These are phyloP conservation scores for Abeoforma whisleri DNA, from an alignment of 78 protist species.

Conservation along the genomic window DNA sequence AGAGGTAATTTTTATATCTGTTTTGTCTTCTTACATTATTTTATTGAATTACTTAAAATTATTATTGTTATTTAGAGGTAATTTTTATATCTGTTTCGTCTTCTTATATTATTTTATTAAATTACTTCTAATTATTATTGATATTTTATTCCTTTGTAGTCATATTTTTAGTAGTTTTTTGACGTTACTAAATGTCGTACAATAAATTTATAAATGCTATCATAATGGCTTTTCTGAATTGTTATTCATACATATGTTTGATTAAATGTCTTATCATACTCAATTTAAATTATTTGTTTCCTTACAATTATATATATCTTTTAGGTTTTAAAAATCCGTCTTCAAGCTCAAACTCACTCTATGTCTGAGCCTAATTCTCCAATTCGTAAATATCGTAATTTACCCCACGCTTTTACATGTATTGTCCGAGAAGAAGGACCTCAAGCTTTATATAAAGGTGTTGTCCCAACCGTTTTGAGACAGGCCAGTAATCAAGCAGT, in stretches of 20 bases:
- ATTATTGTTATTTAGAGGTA: slow-evolving; percentile 36
- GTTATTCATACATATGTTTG: no score
- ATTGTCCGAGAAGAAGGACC: slow-evolving; percentile 35
- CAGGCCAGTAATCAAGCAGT: slow-evolving; percentile 48
- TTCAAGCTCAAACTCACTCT: slow-evolving; percentile 40
- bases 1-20: slow-evolving; percentile 24
- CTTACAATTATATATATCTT: no score
- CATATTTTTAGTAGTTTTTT: no score
- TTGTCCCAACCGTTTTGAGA: slow-evolving; percentile 30
- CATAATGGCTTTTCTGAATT: no score
- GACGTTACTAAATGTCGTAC: no score
- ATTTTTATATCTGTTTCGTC: neutral
- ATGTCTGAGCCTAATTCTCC: slow-evolving; percentile 44
- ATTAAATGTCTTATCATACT: no score
- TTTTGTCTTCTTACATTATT: neutral
- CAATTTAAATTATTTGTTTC: no score
- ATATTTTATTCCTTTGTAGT: no score
- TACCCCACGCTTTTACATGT: slow-evolving; percentile 8
- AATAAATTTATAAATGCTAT: no score
- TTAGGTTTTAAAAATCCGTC: neutral
- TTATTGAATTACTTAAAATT: neutral
- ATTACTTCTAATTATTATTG: no score
- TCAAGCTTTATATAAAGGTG: slow-evolving; percentile 37
- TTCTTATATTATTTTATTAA: neutral
- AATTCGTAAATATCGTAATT: slow-evolving; percentile 24